Evolutionary conservation across 73 alveolate genomes (phyloP), one percentile per base, ranked within the genome.

Genomic region (Tetrahymena elliotti): DNA sequence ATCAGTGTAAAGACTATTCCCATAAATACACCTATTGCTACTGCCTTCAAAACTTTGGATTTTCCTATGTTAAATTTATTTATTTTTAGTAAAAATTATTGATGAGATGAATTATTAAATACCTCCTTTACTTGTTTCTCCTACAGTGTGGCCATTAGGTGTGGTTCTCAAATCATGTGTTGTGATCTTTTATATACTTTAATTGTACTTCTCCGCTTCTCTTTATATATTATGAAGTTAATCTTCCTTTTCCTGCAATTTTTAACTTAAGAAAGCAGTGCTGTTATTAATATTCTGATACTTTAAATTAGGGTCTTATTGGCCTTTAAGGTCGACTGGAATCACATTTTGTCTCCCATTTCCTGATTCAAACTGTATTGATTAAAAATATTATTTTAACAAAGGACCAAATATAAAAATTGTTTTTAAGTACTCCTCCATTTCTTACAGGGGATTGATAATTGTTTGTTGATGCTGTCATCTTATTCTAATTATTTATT

Each of bases 201-300:
- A 68, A 68, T 31, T 68, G 88, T 68, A 68, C 88, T 36, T 68
- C 88, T 68, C 88, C 88, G 88, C 36, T 68, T 68, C 88, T 68
- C 88, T 68, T 68, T 68, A 68, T 68, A 68, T 68, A 68, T 68
- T 68, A 68, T 68, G 88, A 68, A 68, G 88, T 68, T 68, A 68
- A 68, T 68, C 88, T 68, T 68, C 88, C 88, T 68, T 68, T 68
- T 68, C 88, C 88, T 68, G 88, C 88, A 68, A 68, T 68, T 68
- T 68, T 68, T 68, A 68, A 68, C 88, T 68, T 68, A 68, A 68
- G 88, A 68, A 68, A 68, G 88, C 88, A 68, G 88, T 68, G 88
- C 88, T 68, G 88, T 68, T 68, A 68, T 68, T 68, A 68, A 68
- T 68, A 68, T 68, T 68, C 88, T 68, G 88, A 68, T 68, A 68